Evolutionary conservation across 1,284 basidiomycete genomes (phyloP).

Genomic region (Xerocomus nothofagi): DNA sequence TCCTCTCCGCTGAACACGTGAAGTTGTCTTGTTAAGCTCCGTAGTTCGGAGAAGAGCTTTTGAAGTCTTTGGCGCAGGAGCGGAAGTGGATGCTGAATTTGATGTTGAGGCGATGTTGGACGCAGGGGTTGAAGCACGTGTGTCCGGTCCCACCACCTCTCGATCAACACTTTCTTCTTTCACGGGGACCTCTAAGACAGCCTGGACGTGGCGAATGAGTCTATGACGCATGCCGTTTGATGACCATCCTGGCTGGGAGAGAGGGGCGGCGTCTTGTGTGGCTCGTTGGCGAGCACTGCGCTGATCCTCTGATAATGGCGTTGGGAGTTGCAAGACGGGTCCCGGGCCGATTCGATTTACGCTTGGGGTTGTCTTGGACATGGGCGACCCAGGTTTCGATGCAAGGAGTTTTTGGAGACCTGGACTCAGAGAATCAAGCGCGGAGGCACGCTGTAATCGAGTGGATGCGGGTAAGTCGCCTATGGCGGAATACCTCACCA

Average conservation of each 20-base stretch:
- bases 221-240: conserved; percentile 23
- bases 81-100: conserved; percentile 11
- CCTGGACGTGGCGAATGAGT: conserved; percentile 45
- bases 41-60: conserved; percentile 1
- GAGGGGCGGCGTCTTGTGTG: conserved; percentile 6
- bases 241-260: conserved; percentile 7
- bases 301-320: conserved; percentile 35
- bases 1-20: conserved; percentile 24
- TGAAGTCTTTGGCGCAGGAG: conserved; percentile 10
- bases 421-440: conserved; percentile 14
- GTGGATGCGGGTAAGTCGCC: conserved; percentile 20
- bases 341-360: conserved; percentile 12
- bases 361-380: conserved; percentile 13
- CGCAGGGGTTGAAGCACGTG: conserved; percentile 10
- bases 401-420: conserved; percentile 12
- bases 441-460: conserved; percentile 18
- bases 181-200: conserved; percentile 44
- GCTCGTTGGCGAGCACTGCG: conserved; percentile 27
- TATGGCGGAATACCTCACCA: conserved; percentile 18
- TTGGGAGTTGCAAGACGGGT: conserved; percentile 28
- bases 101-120: conserved; percentile 14
- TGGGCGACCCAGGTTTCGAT: conserved; percentile 15
- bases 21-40: not conserved
- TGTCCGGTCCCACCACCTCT: conserved; percentile 16
- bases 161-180: conserved; percentile 43